Conservation (phyloP, 2,329 filamentous ascomycete genomes). For the Delphinella strobiligena region DNA sequence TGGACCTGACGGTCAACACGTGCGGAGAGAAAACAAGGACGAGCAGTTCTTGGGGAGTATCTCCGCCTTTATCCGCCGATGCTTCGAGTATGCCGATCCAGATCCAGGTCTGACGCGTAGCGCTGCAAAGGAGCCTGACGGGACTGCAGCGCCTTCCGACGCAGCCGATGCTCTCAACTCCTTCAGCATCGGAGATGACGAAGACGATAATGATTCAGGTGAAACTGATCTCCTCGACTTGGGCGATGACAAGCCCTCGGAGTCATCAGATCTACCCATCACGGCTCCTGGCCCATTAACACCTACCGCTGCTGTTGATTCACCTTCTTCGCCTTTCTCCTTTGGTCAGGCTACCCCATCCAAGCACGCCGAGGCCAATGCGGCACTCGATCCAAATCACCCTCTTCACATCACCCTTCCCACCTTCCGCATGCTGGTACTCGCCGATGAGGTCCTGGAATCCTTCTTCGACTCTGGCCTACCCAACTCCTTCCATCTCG, state of each 20-base stretch:
- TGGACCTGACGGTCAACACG: constrained; percentile 21
- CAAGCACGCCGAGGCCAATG: constrained; percentile 68
- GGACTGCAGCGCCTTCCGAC: constrained; percentile 11
- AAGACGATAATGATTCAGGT: constrained; percentile 8
- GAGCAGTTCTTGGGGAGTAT: constrained; percentile 88
- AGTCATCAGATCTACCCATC: constrained; percentile 10
- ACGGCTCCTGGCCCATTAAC: constrained; percentile 10
- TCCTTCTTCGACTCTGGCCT: constrained; percentile 97
- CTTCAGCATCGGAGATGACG: constrained; percentile 63
- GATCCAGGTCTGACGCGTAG: constrained; percentile 59
- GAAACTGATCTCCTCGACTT: constrained; percentile 47
- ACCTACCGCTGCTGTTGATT: too few relatives aligned
- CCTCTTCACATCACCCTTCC: constrained; percentile 92
- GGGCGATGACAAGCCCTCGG: constrained; percentile 30
- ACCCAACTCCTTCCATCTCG: constrained; percentile 80
- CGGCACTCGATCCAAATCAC: constrained; percentile 81
- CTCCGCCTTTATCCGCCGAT: constrained; percentile 87
- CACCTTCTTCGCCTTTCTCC: constrained; percentile 18
- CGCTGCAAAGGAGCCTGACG: constrained; percentile 15
- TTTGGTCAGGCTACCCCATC: constrained; percentile 30
- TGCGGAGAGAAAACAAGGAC: constrained; percentile 47
- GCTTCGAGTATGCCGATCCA: constrained; percentile 96
- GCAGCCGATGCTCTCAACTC: constrained; percentile 36
- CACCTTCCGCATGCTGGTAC: constrained; percentile 96
- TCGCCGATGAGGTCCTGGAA: constrained; percentile 89